A percentile compares a stretch with the other conserved stretches of the same genome.
These are phyloP conservation scores for Salix dunnii DNA, from an alignment of 345 rosid species.

Conservation along the genomic window DNA sequence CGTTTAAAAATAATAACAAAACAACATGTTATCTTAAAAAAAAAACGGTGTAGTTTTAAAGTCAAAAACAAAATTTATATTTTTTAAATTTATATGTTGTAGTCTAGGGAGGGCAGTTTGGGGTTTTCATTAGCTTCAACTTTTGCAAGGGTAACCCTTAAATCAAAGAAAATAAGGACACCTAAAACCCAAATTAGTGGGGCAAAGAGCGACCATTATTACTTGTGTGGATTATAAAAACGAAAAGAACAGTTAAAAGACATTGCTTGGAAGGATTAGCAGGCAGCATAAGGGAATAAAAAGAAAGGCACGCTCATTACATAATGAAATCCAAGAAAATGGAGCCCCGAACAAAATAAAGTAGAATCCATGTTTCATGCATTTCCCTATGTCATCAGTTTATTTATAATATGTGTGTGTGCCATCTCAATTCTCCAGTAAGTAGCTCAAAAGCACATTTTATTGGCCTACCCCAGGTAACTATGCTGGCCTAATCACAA, in stretches of 20 bases:
- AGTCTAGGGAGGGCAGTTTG: background rate
- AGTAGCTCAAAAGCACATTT: background rate
- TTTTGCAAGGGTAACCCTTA: background rate
- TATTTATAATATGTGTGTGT: background rate
- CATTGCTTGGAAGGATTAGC: background rate
- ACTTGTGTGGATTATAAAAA: too few relatives aligned
- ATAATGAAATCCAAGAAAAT: background rate
- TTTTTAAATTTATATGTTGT: too few relatives aligned
- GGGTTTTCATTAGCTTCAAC: background rate
- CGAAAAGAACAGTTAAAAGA: background rate
- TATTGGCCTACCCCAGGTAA: slow-evolving; percentile 15
- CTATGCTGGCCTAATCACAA: slow-evolving; percentile 22
- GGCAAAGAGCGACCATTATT: background rate
- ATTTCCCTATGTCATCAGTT: background rate
- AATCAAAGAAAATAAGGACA: background rate
- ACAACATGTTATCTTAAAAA: too few relatives aligned
- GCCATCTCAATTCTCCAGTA: slow-evolving; percentile 5
- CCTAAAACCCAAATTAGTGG: background rate
- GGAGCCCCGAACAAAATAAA: slow-evolving; percentile 15
- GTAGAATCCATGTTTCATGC: background rate
- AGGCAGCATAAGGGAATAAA: slow-evolving; percentile 18
- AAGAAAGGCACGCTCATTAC: slow-evolving; percentile 7
- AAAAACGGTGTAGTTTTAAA: too few relatives aligned
- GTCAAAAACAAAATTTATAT: too few relatives aligned
- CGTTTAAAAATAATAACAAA: too few relatives aligned